Evolutionary conservation across 1,284 basidiomycete species (phyloP), one percentile per base, ranked within the genome.

Genomic region (Abortiporus biennis): DNA sequence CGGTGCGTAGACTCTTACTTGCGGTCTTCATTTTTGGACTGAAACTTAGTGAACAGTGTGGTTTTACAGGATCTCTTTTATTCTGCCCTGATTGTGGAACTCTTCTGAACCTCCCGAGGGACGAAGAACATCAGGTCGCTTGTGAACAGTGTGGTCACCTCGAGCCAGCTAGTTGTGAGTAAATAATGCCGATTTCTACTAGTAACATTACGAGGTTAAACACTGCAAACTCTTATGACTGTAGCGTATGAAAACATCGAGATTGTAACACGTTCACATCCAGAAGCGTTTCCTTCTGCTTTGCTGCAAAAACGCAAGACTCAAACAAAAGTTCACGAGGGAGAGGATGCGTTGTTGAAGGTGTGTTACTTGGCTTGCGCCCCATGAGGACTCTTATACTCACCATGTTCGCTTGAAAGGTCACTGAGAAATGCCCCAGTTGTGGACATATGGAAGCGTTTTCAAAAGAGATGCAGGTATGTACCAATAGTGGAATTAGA

Each of bases 1-100:
- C 34, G 63, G 63, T 62, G 32, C 20, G 53, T 44, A 27, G 16
- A 24, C 22, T 40, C 20, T 20, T 17, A 23, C 19, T 33, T 33
- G 19, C 34, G 22, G 27, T 29, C 27, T n/a, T 29, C 9, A 29
- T n/a, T 9, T 29, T 9, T n/a, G n/a, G n/a, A n/a, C n/a, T n/a
- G n/a, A n/a, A n/a, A n/a, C n/a, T n/a, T n/a, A n/a, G n/a, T n/a
- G n/a, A n/a, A n/a, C n/a, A n/a, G n/a, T n/a, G n/a, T n/a, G n/a
- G 20, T 9, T 27, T 11, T 36, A 24, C 51, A 80, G 92, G 95
- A 41, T 93, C 93, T 4, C 72, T 98, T 20, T 72, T 98, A 36
- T 98, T 99, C 66, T 99, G 95, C 65, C 86, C 89, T 5, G 76
- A 82, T 46, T 99, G 95, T 57, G 92, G 92, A 13, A 93, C 90